Conservation (phyloP, 163 green algal genomes). For the Chlorella variabilis region DNA sequence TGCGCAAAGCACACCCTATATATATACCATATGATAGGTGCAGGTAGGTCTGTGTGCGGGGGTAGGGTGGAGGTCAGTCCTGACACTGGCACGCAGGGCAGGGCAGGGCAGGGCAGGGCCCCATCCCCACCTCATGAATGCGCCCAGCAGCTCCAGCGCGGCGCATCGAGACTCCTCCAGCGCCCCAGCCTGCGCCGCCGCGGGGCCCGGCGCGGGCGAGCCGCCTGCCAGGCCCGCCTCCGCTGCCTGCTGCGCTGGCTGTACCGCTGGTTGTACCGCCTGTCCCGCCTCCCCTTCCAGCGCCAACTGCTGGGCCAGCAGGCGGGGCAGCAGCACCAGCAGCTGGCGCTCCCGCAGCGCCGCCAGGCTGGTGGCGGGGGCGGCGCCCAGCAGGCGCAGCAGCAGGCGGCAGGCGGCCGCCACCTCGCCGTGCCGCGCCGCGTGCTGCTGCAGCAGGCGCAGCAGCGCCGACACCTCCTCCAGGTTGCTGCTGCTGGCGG, state of each 20-base stretch:
- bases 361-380: constrained; percentile 24
- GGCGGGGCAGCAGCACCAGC: constrained; percentile 21
- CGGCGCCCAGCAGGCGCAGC: constrained; percentile 15
- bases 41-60: too few species aligned
- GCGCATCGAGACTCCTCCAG: constrained; percentile 39
- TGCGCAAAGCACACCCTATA: too few species aligned
- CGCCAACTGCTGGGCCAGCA: constrained; percentile 10
- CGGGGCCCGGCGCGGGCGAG: too few species aligned
- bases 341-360: constrained; percentile 25
- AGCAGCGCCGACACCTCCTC: constrained; percentile 2
- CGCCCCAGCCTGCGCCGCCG: background rate
- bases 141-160: constrained; percentile 45
- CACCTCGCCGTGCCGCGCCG: background rate
- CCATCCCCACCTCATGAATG: constrained; percentile 33
- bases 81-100: too few species aligned
- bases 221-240: background rate
- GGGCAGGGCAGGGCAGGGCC: too few species aligned
- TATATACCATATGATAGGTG: too few species aligned
- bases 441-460: constrained; percentile 11
- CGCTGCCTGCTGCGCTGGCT: background rate
- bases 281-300: background rate
- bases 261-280: background rate
- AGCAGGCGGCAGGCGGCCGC: constrained; percentile 10
- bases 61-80: too few species aligned
- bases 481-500: constrained; percentile 6